Evolutionary conservation across 805 yeast species (phyloP).

Genomic region (Saturnispora serradocipensis): DNA sequence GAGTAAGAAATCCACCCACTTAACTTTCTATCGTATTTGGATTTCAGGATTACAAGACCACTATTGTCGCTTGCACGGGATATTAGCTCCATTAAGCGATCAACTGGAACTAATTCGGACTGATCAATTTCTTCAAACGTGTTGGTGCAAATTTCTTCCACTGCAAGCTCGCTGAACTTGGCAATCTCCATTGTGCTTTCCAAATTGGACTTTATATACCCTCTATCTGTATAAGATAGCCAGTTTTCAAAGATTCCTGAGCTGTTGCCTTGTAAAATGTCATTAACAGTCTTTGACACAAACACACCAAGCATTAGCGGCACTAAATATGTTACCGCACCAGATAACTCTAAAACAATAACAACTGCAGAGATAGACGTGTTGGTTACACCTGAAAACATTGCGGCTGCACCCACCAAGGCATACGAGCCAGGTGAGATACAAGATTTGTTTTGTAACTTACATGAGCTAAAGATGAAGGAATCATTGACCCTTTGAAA

Average conservation of each 20-base stretch:
- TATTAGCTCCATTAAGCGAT: neutral
- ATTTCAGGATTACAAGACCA: slow-evolving; percentile 3
- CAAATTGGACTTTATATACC: slow-evolving; percentile 33
- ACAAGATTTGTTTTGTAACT: slow-evolving; percentile 35
- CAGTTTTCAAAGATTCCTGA: slow-evolving; percentile 60
- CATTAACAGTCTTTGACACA: slow-evolving; percentile 64
- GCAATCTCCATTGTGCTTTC: slow-evolving; percentile 19
- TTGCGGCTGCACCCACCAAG: slow-evolving; percentile 80
- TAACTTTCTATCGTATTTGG: neutral
- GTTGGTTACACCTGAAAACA: slow-evolving; percentile 71
- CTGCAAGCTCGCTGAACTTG: slow-evolving; percentile 2
- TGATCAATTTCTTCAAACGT: neutral
- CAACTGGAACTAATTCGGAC: neutral
- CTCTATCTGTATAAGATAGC: slow-evolving; percentile 33
- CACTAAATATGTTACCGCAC: slow-evolving; percentile 73
- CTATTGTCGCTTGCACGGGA: neutral
- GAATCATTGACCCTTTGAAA: slow-evolving; percentile 35
- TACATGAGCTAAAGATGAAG: slow-evolving; percentile 33
- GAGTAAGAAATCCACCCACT: slow-evolving; percentile 2
- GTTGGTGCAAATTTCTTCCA: neutral
- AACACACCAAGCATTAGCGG: slow-evolving; percentile 83
- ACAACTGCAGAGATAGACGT: slow-evolving; percentile 76
- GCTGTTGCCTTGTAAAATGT: slow-evolving; percentile 37
- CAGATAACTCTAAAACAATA: slow-evolving; percentile 73
- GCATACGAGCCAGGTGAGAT: slow-evolving; percentile 85